Evolutionary conservation across 2,329 filamentous ascomycete species (phyloP).

Genomic region (Aureobasidium sp.): DNA sequence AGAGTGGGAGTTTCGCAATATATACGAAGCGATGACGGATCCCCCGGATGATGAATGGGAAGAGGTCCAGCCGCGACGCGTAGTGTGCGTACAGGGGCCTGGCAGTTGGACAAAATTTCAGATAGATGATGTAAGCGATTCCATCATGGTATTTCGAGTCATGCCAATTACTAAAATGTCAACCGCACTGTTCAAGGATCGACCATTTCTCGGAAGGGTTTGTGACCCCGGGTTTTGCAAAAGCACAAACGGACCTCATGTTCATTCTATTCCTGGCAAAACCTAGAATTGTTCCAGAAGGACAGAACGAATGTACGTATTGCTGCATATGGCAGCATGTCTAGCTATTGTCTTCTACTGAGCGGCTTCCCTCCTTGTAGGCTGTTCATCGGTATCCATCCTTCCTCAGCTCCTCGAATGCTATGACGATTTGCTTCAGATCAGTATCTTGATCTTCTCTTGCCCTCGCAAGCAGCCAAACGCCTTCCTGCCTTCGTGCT

Average conservation of each 20-base stretch:
- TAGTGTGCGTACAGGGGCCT: neutral
- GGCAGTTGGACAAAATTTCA: neutral
- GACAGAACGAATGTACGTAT: no score
- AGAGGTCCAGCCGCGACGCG: neutral
- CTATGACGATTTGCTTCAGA: neutral
- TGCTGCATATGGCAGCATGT: no score
- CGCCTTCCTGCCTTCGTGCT: neutral
- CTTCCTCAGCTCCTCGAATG: constrained; percentile 1
- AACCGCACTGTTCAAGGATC: neutral
- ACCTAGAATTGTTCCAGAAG: no score
- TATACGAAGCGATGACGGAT: neutral
- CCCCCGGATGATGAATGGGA: neutral
- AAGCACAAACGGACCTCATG: neutral
- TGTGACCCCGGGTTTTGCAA: neutral
- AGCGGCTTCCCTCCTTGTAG: no score
- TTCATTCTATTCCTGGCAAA: neutral
- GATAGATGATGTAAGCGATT: constrained; percentile 11
- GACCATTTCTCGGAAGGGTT: neutral
- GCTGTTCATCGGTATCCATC: neutral
- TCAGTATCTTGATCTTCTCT: neutral
- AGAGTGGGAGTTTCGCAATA: neutral
- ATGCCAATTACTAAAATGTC: neutral
- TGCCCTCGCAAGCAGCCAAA: neutral
- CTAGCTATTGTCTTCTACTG: no score
- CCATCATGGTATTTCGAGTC: neutral